These are phyloP conservation scores for Kodamaea kakaduensis DNA, from an alignment of 805 yeast species.

Conservation along the genomic window DNA sequence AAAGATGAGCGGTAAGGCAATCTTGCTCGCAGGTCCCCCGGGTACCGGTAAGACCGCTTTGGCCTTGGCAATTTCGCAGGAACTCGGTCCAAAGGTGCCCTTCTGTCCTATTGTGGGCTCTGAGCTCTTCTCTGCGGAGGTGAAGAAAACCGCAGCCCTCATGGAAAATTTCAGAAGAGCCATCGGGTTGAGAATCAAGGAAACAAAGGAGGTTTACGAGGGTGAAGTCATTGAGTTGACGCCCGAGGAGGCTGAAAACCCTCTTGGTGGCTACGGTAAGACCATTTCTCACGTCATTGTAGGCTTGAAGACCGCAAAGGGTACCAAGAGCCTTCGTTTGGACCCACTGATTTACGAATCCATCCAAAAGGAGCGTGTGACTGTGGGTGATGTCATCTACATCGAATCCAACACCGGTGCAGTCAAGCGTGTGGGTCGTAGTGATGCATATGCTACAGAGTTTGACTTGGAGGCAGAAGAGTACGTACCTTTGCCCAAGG, in stretches of 20 bases:
- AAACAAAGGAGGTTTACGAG: slow-evolving; percentile 95
- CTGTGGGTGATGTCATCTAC: slow-evolving; percentile 95
- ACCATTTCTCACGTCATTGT: slow-evolving; percentile 92
- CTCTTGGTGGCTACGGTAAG: slow-evolving; percentile 96
- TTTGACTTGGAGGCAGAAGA: slow-evolving; percentile 98
- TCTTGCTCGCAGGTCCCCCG: slow-evolving; percentile 93
- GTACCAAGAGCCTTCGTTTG: slow-evolving; percentile 81
- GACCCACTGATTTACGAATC: slow-evolving; percentile 93
- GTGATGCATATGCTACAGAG: slow-evolving; percentile 98
- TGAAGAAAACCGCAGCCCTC: slow-evolving; percentile 91
- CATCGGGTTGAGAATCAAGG: slow-evolving; percentile 92
- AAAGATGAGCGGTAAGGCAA: slow-evolving; percentile 94
- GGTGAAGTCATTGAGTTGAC: slow-evolving; percentile 96
- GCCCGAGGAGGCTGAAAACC: slow-evolving; percentile 95
- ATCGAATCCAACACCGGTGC: slow-evolving; percentile 98
- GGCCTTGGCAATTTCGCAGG: slow-evolving; percentile 94
- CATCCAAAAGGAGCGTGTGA: slow-evolving; percentile 89
- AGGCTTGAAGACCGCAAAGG: slow-evolving; percentile 88
- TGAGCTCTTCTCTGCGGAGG: slow-evolving; percentile 92
- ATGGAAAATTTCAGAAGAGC: slow-evolving; percentile 97
- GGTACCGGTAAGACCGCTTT: slow-evolving; percentile 98
- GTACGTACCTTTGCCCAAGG: slow-evolving; percentile 97
- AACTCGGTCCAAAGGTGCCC: slow-evolving; percentile 94
- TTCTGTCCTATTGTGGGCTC: slow-evolving; percentile 96
- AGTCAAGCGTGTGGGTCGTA: slow-evolving; percentile 93